Evolutionary conservation across 163 green algal genomes (phyloP).

Genomic region (Scenedesmus sp.): DNA sequence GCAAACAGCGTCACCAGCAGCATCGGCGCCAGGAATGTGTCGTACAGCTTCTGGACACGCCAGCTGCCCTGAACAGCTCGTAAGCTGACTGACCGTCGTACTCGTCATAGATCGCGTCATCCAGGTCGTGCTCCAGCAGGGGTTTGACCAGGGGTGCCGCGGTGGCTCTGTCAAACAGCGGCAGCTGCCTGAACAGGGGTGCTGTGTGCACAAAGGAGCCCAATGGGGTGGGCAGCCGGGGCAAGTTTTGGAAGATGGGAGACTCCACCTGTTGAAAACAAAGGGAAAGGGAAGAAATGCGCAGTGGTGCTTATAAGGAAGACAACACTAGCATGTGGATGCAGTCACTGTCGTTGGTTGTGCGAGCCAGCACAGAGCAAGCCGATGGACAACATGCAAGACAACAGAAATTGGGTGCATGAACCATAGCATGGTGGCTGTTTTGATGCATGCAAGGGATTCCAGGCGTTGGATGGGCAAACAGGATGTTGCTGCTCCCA

Average conservation of each 20-base stretch:
- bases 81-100: conserved; percentile 58
- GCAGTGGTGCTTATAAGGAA: too few relatives aligned
- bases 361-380: too few relatives aligned
- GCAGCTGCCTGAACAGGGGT: conserved; percentile 67
- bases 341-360: too few relatives aligned
- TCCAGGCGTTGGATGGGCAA: too few relatives aligned
- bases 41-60: conserved; percentile 84
- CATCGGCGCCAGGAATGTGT: conserved; percentile 91
- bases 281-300: not conserved
- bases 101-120: conserved; percentile 60
- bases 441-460: too few relatives aligned
- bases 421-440: too few relatives aligned
- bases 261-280: conserved; percentile 60
- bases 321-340: not conserved
- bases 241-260: conserved; percentile 85
- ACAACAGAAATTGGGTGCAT: too few relatives aligned
- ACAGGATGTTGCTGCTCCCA: not conserved
- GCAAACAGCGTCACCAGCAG: conserved; percentile 94
- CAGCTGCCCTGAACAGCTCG: conserved; percentile 69
- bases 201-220: conserved; percentile 89
- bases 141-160: conserved; percentile 69
- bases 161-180: conserved; percentile 67
- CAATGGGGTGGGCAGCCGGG: conserved; percentile 82
- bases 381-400: too few relatives aligned
- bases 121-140: conserved; percentile 73